Base-by-base conservation (phyloP, 495 filamentous ascomycete species). In the Cenococcum geophilum region DNA sequence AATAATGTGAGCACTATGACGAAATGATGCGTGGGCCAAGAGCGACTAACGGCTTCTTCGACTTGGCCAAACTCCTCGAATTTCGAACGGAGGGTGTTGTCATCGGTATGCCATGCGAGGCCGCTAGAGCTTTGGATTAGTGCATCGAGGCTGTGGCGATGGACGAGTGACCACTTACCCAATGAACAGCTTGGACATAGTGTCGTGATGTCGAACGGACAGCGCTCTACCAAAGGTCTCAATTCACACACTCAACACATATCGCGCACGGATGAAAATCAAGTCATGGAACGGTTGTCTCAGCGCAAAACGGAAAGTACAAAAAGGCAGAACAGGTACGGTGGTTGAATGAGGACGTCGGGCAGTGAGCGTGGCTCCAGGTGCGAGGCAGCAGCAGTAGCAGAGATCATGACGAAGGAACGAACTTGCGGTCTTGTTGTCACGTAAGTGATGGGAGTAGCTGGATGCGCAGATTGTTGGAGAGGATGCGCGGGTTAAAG, bases 101-200 rank as follows among this genome's bases (percentile, higher is more conserved):
- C 92, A 73, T 92, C 90, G 54, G 92, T 97, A 80, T 96, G 92
- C 92, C 92, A 97, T 63, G 92, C 90, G 65, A 97, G 91, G 80
- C 92, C 92, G 69, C 92, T 97, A 66, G 49, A 27, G 22, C 35
- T 37, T 55, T 59, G 72, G 53, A 76, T 70, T 63, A 58, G 55
- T 57, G 52, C 20, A 52, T 6, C 27, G 27, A 6, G 6, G 27
- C 2, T 23, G 23, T 70, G 14, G 42, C 49, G 36, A 61, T 55
- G 16, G 0, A 0, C 1, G 27, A 27, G 2, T 6, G 49, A 2
- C n/a, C 5, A 65, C 85, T 76, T 80, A 95, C 91, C 91, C 91
- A 70, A 96, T 87, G 73, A 95, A 96, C 59, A 96, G 79, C 74
- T 96, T 96, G 32, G 89, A 82, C 91, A 95, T 95, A 57, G 65